Evolutionary conservation across 1,139 yeast genomes (phyloP), one percentile per base, ranked within the genome.

Genomic region (Candida tetrigidarum): DNA sequence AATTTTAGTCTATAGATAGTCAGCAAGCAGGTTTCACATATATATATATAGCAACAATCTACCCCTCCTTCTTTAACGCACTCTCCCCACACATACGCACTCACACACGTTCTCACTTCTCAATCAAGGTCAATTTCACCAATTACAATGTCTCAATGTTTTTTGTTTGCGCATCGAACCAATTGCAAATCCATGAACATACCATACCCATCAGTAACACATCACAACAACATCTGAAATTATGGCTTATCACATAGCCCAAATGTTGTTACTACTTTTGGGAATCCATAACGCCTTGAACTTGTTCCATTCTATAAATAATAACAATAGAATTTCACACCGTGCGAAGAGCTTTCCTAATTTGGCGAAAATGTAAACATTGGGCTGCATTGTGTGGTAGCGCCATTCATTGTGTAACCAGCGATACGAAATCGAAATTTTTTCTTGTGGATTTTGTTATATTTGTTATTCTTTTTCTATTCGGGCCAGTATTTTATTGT

Each of bases 341-440:
- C 5, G 14, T 18, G n/a, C 15, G 23, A n/a, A 18, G n/a, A n/a
- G n/a, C n/a, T 28, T 32, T 4, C 36, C 36, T 20, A 20, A 18
- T 32, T 32, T 11, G 36, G 16, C 36, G 15, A 8, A 32, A 32
- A 18, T 11, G 36, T 32, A 32, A 32, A 32, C 26, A 32, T 12
- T n/a, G 16, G 15, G 10, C 7, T 16, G 15, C n/a, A 5, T 19
- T 7, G n/a, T 4, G 7, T 32, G 36, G 36, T 32, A 32, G 36
- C 36, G 36, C 36, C 15, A 18, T 25, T 6, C 32, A 22, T 9
- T 28, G 32, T 10, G 15, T 22, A 28, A 28, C 32, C 18, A 28
- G 32, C 32, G 32, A 28, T 28, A 22, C 28, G 2, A 11, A 25
- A 25, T 25, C 28, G 10, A 25, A 25, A 25, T 7, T 25, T 22